Base-by-base conservation (phyloP, 2,329 filamentous ascomycete genomes). In the Colletotrichum agaves region DNA sequence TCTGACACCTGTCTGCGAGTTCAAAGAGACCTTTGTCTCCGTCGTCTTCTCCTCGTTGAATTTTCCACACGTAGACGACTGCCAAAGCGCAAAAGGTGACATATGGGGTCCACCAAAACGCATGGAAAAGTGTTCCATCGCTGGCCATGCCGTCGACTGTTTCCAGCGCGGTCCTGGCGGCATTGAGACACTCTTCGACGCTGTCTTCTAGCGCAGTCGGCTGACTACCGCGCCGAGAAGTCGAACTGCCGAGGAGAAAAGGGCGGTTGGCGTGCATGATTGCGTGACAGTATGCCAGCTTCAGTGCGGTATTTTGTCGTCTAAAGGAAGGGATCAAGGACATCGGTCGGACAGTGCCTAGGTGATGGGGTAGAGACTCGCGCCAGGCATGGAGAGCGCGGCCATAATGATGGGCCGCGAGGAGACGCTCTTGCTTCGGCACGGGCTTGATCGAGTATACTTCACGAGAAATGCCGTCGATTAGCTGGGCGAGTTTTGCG, bases 251-350 rank as follows among this genome's bases (percentile, higher is more conserved):
- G 0, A 88, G 77, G 0, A 89, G 78, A 53, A 88, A 85, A 0
- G 84, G 82, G 0, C 87, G 82, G 56, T 85, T 87, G 13, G 85
- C 82, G 15, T 88, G 81, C 72, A 89, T 86, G 8, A 85, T 78
- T 3, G 86, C 85, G 62, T 89, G 87, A 8, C 80, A 82, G 67
- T 87, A 83, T 0, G 85, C 85, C 0, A 89, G 76, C 46, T 83
- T 83, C 7, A 89, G 75, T 1, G 87, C 85, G 0, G 80, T 83
- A 2, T 85, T 82, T 69, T 88, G 87, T 5, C 78, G 79, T 43
- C 75, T 76, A 33, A 85, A 84, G 3, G 77, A 79, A 0, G 80
- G 78, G 7, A 86, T 82, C 3, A 85, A 73, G 55, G 80, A 83
- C 0, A 79, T 80, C 0, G 83, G 83, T 2, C 78, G 78, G 15